Percentiles rank a stretch among this genome's conserved stretches.
phyloP scores from a whole-genome alignment of 2,329 filamentous ascomycete genomes.

The Fusarium marasasianum region DNA sequence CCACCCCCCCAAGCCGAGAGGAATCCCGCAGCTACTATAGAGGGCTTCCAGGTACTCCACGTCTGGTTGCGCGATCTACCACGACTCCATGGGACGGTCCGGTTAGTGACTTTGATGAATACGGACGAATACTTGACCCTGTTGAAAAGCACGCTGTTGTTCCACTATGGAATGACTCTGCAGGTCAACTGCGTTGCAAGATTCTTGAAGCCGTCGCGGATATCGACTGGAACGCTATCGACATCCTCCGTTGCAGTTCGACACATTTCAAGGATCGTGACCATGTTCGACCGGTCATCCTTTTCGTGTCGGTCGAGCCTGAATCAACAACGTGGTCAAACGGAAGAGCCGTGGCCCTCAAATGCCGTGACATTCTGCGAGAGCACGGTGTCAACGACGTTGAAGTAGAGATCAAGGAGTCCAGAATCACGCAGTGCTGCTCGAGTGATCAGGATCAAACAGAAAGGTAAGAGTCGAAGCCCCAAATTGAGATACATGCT shows the following conservation, averaged over 20 bases:
- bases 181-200: not conserved
- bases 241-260: not conserved
- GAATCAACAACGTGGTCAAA: not conserved
- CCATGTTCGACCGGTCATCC: not conserved
- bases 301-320: not conserved
- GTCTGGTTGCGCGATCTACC: not conserved
- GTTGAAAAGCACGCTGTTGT: not conserved
- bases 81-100: not conserved
- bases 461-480: not conserved
- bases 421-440: not conserved
- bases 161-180: not conserved
- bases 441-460: not conserved
- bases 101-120: not conserved
- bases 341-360: not conserved
- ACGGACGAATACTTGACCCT: not conserved
- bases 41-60: not conserved
- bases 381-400: not conserved
- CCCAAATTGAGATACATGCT: rapidly evolving
- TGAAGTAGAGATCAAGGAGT: not conserved
- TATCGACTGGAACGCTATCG: not conserved
- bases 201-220: not conserved
- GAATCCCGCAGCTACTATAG: not conserved
- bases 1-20: not conserved
- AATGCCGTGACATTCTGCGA: not conserved
- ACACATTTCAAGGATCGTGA: not conserved